Conservation (phyloP, 2,329 filamentous ascomycete species). For the Coleophoma crateriformis region DNA sequence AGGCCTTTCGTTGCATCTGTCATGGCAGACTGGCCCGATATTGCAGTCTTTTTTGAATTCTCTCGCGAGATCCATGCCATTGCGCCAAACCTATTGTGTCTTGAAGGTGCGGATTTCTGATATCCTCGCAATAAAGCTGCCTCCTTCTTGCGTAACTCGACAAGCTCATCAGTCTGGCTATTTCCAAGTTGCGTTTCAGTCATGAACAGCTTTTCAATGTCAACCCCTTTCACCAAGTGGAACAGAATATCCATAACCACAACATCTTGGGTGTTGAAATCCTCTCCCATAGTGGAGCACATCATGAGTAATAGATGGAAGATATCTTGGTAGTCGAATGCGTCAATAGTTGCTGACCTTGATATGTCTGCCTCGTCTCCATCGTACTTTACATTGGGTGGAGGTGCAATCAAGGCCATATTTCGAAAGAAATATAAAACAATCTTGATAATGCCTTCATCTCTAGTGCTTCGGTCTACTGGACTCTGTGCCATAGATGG, state of each 20-base stretch:
- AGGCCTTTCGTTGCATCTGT: conserved; percentile 67
- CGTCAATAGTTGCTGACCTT: conserved; percentile 79
- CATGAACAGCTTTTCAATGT: conserved; percentile 81
- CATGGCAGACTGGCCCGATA: conserved; percentile 85
- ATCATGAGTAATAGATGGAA: conserved; percentile 80
- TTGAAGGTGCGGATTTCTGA: conserved; percentile 71
- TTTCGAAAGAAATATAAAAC: conserved; percentile 87
- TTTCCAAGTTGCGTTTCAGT: conserved; percentile 65
- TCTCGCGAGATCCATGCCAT: conserved; percentile 96
- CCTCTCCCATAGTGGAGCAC: conserved; percentile 87
- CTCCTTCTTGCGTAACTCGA: conserved; percentile 73
- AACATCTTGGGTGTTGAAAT: conserved; percentile 85
- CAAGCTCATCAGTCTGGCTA: conserved; percentile 68
- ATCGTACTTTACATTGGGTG: conserved; percentile 67
- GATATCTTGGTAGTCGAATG: conserved; percentile 86
- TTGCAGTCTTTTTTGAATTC: conserved; percentile 75
- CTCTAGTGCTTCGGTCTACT: conserved; percentile 69
- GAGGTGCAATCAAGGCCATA: conserved; percentile 75
- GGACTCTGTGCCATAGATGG: conserved; percentile 79
- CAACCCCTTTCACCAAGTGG: conserved; percentile 85
- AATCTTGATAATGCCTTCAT: conserved; percentile 89
- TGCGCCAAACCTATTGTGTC: conserved; percentile 91
- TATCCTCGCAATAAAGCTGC: conserved; percentile 74
- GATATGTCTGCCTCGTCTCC: conserved; percentile 89
- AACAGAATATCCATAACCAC: conserved; percentile 89